Base-by-base conservation (phyloP, 2,329 filamentous ascomycete species). In the Colletotrichum theobromicola region DNA sequence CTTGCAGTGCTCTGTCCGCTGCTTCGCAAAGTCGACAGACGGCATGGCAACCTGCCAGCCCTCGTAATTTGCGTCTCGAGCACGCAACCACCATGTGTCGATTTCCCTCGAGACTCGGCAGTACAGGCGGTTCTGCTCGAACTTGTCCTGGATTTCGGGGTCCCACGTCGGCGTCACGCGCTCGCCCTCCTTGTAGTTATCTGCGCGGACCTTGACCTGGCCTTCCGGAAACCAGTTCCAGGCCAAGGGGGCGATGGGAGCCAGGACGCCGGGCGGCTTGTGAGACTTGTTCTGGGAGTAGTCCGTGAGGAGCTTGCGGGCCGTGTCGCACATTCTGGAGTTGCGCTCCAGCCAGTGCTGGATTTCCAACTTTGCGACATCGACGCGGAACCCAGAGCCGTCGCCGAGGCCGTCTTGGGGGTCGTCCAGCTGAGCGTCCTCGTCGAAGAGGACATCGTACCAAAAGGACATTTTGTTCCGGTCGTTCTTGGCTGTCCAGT, bases 381-480 rank as follows among this genome's bases (percentile, higher is more conserved):
- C 86, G 12, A 89, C 86, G 32, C 88, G 86, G 74, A 92, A 89
- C 9, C 88, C 88, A 13, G 87, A 86, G 58, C 87, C 86, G 67
- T 91, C 88, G 34, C 86, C 83, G n/a, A 89, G 82, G 4, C 83
- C 83, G 70, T 92, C 90, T 46, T 90, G 88, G 3, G 88, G 86
- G 60, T 86, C 85, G 10, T 85, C 85, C 34, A 85, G 82, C 4
- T 83, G 84, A 8, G 85, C 85, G 34, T 88, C 87, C 34, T 91
- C 90, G 68, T 93, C 91, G 69, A 93, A 93, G 9, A 93, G 83
- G 32, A 93, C 90, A 68, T 91, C 90, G 70, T 90, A 90, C 91
- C 92, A 93, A 75, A 93, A 93, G 0, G 89, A 87, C 90, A 93
- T 93, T 80, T 93, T 93, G 81, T 93, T 93, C 42, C 92, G 85